Conservation (phyloP, 2,329 filamentous ascomycete species). For the Sporothrix dimorphospora region DNA sequence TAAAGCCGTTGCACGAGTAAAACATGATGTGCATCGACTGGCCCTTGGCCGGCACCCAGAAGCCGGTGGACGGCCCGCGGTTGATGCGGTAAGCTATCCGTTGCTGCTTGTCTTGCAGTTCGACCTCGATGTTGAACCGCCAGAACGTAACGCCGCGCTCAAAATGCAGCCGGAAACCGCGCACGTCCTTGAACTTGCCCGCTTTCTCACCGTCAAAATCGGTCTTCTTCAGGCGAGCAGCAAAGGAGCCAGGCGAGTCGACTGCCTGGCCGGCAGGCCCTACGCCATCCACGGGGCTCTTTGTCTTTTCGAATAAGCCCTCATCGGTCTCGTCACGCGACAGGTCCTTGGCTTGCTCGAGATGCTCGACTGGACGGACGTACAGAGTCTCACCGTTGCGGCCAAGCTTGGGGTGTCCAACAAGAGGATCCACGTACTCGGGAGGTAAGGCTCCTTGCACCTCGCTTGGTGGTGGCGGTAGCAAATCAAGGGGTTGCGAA, state of each 20-base stretch:
- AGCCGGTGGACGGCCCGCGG: constrained; percentile 80
- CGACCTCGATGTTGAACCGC: constrained; percentile 94
- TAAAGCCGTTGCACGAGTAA: constrained; percentile 96
- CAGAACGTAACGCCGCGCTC: constrained; percentile 93
- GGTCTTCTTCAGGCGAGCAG: constrained; percentile 56
- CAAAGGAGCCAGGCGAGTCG: constrained; percentile 58
- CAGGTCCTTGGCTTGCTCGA: constrained; percentile 76
- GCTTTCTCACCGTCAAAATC: constrained; percentile 76
- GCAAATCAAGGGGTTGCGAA: constrained; percentile 78
- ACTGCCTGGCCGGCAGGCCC: constrained; percentile 45
- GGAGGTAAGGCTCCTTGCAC: constrained; percentile 68
- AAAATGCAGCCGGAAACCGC: constrained; percentile 78
- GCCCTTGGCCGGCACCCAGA: constrained; percentile 87
- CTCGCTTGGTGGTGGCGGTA: constrained; percentile 75
- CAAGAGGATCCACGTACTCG: constrained; percentile 87
- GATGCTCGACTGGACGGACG: constrained; percentile 83
- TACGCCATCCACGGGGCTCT: constrained; percentile 54
- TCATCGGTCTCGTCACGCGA: constrained; percentile 78
- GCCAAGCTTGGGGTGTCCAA: constrained; percentile 83
- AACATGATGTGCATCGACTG: constrained; percentile 99
- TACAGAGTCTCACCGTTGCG: constrained; percentile 85
- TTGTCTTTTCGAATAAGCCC: constrained; percentile 76
- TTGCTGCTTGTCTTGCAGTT: constrained; percentile 75
- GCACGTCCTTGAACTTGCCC: constrained; percentile 80
- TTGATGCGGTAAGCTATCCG: constrained; percentile 97